phyloP scores from a whole-genome alignment of 768 basidiomycete genomes.

The Fomitopsis pulvina region DNA sequence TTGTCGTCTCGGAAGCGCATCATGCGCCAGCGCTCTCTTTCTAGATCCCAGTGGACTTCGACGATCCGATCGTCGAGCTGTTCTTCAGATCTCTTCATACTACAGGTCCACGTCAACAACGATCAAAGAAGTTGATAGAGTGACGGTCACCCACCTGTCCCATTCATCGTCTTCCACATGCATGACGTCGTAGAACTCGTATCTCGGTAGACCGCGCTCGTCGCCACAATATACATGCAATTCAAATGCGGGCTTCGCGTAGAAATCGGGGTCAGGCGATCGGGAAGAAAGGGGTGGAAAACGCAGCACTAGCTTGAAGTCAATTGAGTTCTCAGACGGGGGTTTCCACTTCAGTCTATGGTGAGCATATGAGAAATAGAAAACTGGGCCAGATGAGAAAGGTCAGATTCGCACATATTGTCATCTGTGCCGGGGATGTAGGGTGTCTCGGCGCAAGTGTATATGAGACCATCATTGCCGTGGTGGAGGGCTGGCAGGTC shows the following conservation, averaged over 20 bases:
- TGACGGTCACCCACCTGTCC: conserved; percentile 61
- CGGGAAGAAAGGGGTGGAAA: conserved; percentile 65
- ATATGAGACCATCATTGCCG: conserved; percentile 93
- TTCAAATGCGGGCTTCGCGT: conserved; percentile 80
- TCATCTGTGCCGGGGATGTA: conserved; percentile 79
- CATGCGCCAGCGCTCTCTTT: conserved; percentile 69
- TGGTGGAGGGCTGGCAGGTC: conserved; percentile 86
- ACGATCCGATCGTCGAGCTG: conserved; percentile 93
- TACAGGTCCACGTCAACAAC: conserved; percentile 24
- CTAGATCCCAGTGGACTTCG: conserved; percentile 86
- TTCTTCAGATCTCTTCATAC: conserved; percentile 77
- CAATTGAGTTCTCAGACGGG: conserved; percentile 94
- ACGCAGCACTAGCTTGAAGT: conserved; percentile 93
- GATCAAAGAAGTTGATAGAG: background rate
- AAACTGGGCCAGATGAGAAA: background rate
- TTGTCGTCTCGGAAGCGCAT: conserved; percentile 96
- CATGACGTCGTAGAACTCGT: conserved; percentile 84
- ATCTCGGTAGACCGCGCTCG: conserved; percentile 43
- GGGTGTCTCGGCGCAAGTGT: conserved; percentile 81
- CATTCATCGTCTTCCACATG: conserved; percentile 86
- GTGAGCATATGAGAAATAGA: conserved; percentile 24
- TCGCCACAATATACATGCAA: conserved; percentile 81
- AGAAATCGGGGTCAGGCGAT: conserved; percentile 64
- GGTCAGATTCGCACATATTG: conserved; percentile 65
- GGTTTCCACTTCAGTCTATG: conserved; percentile 99